These are phyloP conservation scores for Neurospora sp. DNA, from an alignment of 495 filamentous ascomycete species.

Conservation along the genomic window DNA sequence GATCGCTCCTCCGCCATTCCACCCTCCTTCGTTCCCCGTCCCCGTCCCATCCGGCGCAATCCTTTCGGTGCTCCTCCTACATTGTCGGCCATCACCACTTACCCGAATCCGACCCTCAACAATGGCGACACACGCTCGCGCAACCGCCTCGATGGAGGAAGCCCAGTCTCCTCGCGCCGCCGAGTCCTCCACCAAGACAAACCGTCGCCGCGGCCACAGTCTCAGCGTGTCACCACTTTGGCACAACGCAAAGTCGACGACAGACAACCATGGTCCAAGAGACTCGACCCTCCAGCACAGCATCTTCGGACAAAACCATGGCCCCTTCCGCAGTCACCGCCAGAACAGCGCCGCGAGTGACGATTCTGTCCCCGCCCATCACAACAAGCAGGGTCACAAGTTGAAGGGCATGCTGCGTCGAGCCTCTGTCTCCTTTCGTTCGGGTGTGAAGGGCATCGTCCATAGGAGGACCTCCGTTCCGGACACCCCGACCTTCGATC, in stretches of 20 bases:
- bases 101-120: not conserved
- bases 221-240: not conserved
- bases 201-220: not conserved
- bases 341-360: constrained; percentile 1
- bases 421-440: constrained; percentile 37
- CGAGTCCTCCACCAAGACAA: not conserved
- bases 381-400: constrained; percentile 5
- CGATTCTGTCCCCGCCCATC: constrained; percentile 9
- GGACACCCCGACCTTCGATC: constrained; percentile 18
- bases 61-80: not conserved
- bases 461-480: constrained; percentile 38
- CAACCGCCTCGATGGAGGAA: not conserved
- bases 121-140: not conserved
- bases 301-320: not conserved
- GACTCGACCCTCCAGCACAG: not conserved
- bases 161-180: not conserved
- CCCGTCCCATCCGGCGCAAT: not conserved
- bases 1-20: not conserved
- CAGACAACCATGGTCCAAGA: not conserved
- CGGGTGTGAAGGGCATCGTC: constrained; percentile 32
- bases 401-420: constrained; percentile 38
- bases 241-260: not conserved
- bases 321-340: not conserved
- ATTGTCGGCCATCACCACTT: not conserved
- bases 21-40: not conserved